phyloP scores from a whole-genome alignment of 345 rosid genomes.

The Eucalyptus grandis region DNA sequence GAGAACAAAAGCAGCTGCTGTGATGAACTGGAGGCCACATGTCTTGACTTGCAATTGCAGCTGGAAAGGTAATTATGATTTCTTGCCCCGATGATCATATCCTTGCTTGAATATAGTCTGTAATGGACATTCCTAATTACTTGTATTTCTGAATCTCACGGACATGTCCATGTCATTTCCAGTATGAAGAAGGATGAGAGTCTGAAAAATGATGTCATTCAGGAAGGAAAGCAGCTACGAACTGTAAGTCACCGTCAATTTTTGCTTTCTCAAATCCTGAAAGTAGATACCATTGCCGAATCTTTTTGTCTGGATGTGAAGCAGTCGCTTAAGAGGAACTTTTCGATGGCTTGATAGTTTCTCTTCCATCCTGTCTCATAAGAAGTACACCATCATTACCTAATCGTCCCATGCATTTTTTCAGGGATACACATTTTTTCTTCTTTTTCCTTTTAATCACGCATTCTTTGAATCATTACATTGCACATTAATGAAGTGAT shows the following conservation, averaged over 20 bases:
- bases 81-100: neutral
- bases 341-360: neutral
- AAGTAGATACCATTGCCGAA: neutral
- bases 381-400: neutral
- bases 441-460: neutral
- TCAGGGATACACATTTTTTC: neutral
- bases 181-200: constrained; percentile 31
- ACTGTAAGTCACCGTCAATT: constrained; percentile 36
- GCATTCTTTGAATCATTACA: neutral
- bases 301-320: neutral
- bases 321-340: neutral
- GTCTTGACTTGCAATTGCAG: constrained; percentile 33
- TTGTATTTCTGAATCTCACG: neutral
- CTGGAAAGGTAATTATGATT: constrained; percentile 30
- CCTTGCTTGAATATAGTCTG: neutral
- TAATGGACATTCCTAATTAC: neutral
- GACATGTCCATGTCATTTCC: constrained; percentile 4
- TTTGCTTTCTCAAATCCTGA: neutral
- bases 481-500: neutral
- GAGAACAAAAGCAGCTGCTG: constrained; percentile 25
- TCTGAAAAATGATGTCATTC: constrained; percentile 12
- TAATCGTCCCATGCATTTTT: neutral
- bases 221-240: constrained; percentile 38
- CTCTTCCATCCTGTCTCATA: neutral
- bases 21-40: constrained; percentile 31